A percentile compares a stretch with the other conserved stretches of the same genome.
Conservation (phyloP, 2,329 filamentous ascomycete genomes). For the Fusarium clavum region DNA sequence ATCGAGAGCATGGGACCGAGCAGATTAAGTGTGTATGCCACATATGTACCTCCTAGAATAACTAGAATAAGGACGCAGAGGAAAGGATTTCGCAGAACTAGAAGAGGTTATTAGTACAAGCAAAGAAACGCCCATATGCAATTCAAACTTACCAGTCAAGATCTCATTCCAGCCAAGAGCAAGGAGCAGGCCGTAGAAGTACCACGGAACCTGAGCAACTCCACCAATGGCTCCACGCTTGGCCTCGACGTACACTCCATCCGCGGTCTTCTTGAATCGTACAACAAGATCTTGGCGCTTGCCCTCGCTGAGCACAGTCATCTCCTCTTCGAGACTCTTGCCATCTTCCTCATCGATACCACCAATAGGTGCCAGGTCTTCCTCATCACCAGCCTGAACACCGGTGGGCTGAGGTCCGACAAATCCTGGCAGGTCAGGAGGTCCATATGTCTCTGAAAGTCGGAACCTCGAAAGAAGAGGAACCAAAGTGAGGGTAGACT, state of each 20-base stretch:
- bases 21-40: slow-evolving; percentile 93
- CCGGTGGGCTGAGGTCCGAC: slow-evolving; percentile 81
- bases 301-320: slow-evolving; percentile 89
- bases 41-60: slow-evolving; percentile 79
- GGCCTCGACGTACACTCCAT: slow-evolving; percentile 97
- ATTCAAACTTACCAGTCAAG: slow-evolving; percentile 77
- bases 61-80: slow-evolving; percentile 92
- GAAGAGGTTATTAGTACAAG: slow-evolving; percentile 18
- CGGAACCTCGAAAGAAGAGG: slow-evolving; percentile 89
- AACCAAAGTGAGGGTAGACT: slow-evolving; percentile 91
- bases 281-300: slow-evolving; percentile 93
- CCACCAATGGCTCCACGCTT: slow-evolving; percentile 97
- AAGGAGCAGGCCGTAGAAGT: slow-evolving; percentile 91
- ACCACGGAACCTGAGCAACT: slow-evolving; percentile 91
- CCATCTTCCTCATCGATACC: slow-evolving; percentile 95
- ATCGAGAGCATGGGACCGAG: slow-evolving; percentile 97
- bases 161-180: slow-evolving; percentile 99
- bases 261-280: slow-evolving; percentile 97
- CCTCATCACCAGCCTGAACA: slow-evolving; percentile 85
- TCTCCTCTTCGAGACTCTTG: slow-evolving; percentile 95
- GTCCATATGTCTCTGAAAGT: slow-evolving; percentile 76
- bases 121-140: neutral
- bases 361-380: slow-evolving; percentile 88
- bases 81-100: slow-evolving; percentile 92
- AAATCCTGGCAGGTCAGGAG: slow-evolving; percentile 87